Conservation (phyloP, 768 basidiomycete species). For the Cantharellus anzutake region DNA sequence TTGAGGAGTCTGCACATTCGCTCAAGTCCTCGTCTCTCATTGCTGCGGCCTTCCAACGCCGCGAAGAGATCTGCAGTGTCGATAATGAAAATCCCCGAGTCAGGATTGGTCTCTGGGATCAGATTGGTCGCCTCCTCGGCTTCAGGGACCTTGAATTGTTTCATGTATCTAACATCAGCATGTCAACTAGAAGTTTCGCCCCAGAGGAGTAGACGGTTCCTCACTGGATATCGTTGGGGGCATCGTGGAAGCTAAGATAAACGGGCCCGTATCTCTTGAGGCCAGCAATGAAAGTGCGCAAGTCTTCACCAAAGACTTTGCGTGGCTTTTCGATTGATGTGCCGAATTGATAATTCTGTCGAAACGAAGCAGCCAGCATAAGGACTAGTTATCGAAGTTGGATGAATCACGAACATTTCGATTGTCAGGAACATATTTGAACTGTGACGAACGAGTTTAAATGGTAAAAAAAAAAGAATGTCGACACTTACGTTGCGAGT, state of each 20-base stretch:
- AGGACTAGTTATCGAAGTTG: not conserved
- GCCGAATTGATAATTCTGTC: conserved; percentile 50
- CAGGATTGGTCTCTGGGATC: conserved; percentile 36
- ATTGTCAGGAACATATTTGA: conserved; percentile 40
- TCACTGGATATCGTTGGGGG: conserved; percentile 57
- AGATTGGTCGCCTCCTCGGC: conserved; percentile 10
- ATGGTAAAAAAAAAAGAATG: not conserved
- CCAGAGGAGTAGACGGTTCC: conserved; percentile 9
- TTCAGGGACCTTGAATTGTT: conserved; percentile 23
- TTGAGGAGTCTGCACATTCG: conserved; percentile 45
- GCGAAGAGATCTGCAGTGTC: conserved; percentile 62
- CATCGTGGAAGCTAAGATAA: conserved; percentile 69
- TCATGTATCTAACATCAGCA: not conserved
- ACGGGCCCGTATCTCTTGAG: conserved; percentile 29
- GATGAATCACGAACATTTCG: conserved; percentile 27
- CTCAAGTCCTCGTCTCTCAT: conserved; percentile 35
- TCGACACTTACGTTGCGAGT: conserved; percentile 29
- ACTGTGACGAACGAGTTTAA: not conserved
- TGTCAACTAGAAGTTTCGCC: not conserved
- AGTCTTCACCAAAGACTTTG: conserved; percentile 30
- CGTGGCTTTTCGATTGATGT: conserved; percentile 34
- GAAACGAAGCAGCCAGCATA: not conserved
- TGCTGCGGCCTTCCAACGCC: conserved; percentile 45
- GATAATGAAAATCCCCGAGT: conserved; percentile 39
- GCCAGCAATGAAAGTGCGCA: conserved; percentile 15